These are phyloP conservation scores for Mucor indicus DNA, from an alignment of 371 early-diverging fungal genomes.

Conservation along the genomic window DNA sequence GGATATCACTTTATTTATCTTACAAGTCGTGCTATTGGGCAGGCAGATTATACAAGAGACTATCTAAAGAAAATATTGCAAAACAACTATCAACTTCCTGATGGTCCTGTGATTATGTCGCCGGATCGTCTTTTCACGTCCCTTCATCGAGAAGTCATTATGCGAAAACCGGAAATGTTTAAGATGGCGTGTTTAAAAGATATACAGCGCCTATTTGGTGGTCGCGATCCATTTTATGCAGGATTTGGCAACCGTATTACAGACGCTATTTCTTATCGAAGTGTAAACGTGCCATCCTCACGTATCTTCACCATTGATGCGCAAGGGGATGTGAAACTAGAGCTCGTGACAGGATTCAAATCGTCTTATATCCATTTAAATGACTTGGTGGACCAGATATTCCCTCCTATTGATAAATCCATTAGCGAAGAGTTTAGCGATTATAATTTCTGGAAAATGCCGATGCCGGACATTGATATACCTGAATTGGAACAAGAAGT, in stretches of 20 bases:
- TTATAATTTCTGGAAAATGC: slow-evolving; percentile 81
- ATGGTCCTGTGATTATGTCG: slow-evolving; percentile 97
- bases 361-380: slow-evolving; percentile 85
- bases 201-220: slow-evolving; percentile 82
- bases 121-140: slow-evolving; percentile 97
- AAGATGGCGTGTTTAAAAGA: slow-evolving; percentile 97
- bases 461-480: slow-evolving; percentile 53
- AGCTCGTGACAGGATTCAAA: slow-evolving; percentile 78
- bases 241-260: slow-evolving; percentile 98
- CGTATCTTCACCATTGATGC: slow-evolving; percentile 97
- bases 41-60: slow-evolving; percentile 88
- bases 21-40: slow-evolving; percentile 96
- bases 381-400: slow-evolving; percentile 95
- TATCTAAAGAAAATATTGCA: slow-evolving; percentile 92
- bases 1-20: slow-evolving; percentile 97
- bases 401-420: slow-evolving; percentile 67
- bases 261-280: slow-evolving; percentile 92
- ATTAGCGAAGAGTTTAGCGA: slow-evolving; percentile 76
- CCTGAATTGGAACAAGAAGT: slow-evolving; percentile 29
- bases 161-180: slow-evolving; percentile 94
- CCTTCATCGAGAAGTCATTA: slow-evolving; percentile 93
- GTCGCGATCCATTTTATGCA: slow-evolving; percentile 87
- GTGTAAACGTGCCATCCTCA: slow-evolving; percentile 89
- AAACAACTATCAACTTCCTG: slow-evolving; percentile 84
- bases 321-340: slow-evolving; percentile 88